Percentiles rank a stretch among this genome's conserved stretches.
These are phyloP conservation scores for Nigrospora sphaerica DNA, from an alignment of 2,329 filamentous ascomycete genomes.

Conservation along the genomic window DNA sequence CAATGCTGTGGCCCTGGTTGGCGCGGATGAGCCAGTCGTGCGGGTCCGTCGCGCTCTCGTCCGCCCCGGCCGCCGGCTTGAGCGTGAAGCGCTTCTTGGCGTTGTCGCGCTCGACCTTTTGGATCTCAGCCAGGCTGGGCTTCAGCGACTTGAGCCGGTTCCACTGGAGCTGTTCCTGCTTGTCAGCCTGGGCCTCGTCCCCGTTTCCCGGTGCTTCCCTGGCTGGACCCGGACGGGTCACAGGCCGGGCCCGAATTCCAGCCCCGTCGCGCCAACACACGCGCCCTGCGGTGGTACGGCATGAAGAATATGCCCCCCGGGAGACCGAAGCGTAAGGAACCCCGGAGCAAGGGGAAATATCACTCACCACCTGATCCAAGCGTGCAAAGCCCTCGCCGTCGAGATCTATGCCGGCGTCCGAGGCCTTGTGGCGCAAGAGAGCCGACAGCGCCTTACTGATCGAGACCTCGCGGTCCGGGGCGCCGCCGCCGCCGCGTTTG, in stretches of 20 bases:
- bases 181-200: no score
- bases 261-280: no score
- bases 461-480: conserved; percentile 31
- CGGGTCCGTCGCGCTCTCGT: conserved; percentile 35
- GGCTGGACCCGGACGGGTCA: no score
- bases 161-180: conserved; percentile 38
- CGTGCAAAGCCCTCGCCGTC: conserved; percentile 54
- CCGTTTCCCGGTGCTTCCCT: no score
- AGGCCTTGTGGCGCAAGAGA: conserved; percentile 49
- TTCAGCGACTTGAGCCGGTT: conserved; percentile 58
- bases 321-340: no score
- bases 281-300: no score
- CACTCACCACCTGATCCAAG: conserved; percentile 51
- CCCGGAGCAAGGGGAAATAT: not conserved
- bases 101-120: conserved; percentile 61
- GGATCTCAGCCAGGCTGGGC: conserved; percentile 69
- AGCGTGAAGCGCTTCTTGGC: conserved; percentile 90
- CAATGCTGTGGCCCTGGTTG: conserved; percentile 89
- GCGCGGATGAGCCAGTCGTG: conserved; percentile 81
- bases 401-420: conserved; percentile 47
- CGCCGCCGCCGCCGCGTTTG: conserved; percentile 22
- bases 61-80: conserved; percentile 40
- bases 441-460: conserved; percentile 48
- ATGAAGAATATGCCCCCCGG: no score
- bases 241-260: no score